Evolutionary conservation across 352 stramenopile species (phyloP).

Genomic region (Pythium apleroticum): DNA sequence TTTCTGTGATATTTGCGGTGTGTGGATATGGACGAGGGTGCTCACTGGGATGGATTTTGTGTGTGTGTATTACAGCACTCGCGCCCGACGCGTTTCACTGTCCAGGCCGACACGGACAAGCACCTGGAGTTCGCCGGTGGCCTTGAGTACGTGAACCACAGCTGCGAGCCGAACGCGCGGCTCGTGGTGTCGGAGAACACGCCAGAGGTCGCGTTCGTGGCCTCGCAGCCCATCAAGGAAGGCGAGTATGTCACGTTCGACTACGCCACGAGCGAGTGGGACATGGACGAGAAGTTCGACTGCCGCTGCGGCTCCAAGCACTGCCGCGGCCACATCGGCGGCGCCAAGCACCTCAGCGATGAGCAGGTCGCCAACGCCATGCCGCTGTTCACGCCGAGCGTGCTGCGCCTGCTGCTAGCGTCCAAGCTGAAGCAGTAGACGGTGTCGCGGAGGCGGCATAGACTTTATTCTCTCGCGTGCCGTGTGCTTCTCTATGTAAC

Average conservation of each 20-base stretch:
- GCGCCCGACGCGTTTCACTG: conserved; percentile 77
- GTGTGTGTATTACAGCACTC: conserved; percentile 38
- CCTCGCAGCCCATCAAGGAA: conserved; percentile 69
- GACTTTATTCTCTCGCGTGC: neutral
- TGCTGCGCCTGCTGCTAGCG: conserved; percentile 63
- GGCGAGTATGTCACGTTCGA: conserved; percentile 84
- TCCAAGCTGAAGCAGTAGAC: conserved; percentile 41
- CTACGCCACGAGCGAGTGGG: conserved; percentile 90
- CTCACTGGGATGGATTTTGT: neutral
- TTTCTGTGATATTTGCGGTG: neutral
- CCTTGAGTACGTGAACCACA: conserved; percentile 89
- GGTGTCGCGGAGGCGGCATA: neutral
- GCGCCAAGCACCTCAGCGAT: conserved; percentile 81
- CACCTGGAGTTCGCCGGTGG: conserved; percentile 84
- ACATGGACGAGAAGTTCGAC: conserved; percentile 91
- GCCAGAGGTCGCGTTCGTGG: conserved; percentile 72
- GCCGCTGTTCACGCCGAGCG: conserved; percentile 71
- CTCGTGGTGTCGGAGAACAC: conserved; percentile 78
- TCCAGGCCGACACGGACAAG: conserved; percentile 74
- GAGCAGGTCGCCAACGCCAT: conserved; percentile 46
- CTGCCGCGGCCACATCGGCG: conserved; percentile 69
- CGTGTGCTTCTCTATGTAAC: neutral
- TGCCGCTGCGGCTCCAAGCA: conserved; percentile 70
- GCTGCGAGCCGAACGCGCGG: conserved; percentile 81
- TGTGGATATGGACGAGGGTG: neutral